A percentile compares a stretch with the other conserved stretches of the same genome.
phyloP scores from a whole-genome alignment of 1,139 yeast species.

The Lodderomyces margitis region DNA sequence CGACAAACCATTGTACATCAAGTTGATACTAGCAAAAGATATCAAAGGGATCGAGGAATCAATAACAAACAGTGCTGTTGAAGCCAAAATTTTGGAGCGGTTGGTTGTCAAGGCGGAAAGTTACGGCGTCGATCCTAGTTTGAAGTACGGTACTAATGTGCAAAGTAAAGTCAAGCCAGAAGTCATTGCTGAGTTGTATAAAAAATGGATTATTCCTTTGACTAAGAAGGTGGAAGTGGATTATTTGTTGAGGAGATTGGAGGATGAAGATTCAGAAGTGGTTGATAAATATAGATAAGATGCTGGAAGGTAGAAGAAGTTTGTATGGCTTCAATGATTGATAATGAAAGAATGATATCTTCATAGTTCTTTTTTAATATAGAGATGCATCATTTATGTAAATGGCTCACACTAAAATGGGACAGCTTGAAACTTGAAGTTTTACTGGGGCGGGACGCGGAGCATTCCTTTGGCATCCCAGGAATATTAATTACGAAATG shows the following conservation, averaged over 20 bases:
- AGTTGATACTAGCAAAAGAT: slow-evolving; percentile 65
- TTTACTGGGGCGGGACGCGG: no score
- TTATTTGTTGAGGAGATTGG: slow-evolving; percentile 78
- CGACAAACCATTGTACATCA: slow-evolving; percentile 62
- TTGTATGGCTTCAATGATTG: background rate
- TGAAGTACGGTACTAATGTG: slow-evolving; percentile 62
- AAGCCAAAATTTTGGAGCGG: slow-evolving; percentile 76
- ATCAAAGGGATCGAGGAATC: slow-evolving; percentile 70
- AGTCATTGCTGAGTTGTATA: slow-evolving; percentile 75
- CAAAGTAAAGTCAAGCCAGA: slow-evolving; percentile 83
- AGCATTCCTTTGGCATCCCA: no score
- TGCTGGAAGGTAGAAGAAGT: background rate
- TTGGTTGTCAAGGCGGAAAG: slow-evolving; percentile 75
- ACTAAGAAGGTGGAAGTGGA: slow-evolving; percentile 95
- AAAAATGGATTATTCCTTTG: slow-evolving; percentile 85
- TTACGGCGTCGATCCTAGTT: slow-evolving; percentile 86
- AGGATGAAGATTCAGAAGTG: slow-evolving; percentile 41
- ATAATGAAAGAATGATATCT: no score
- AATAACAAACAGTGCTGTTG: slow-evolving; percentile 86
- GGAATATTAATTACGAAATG: no score
- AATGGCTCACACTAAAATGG: no score
- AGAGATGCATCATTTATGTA: no score
- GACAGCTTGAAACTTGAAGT: no score
- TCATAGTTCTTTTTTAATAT: no score
- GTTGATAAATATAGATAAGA: slow-evolving; percentile 11